phyloP scores from a whole-genome alignment of 1,139 yeast species.

The Kurtzmaniella natalensis region DNA sequence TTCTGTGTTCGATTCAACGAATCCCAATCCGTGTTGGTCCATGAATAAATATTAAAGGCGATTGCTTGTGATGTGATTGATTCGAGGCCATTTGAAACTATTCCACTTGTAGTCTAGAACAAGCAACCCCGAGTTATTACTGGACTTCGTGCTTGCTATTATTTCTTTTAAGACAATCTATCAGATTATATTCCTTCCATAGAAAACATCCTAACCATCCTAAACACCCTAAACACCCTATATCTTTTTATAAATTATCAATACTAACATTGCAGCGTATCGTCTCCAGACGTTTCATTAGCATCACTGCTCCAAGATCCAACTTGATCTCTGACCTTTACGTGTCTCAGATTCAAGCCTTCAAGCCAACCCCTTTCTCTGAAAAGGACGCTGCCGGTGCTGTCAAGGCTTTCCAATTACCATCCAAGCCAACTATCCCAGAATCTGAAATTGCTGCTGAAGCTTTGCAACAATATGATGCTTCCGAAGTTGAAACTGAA shows the following conservation, averaged over 20 bases:
- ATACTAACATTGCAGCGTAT: constrained; percentile 12
- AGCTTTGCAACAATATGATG: constrained; percentile 71
- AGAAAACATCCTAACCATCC: too few relatives aligned
- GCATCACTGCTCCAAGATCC: constrained; percentile 42
- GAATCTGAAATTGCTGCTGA: constrained; percentile 70
- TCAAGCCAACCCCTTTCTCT: constrained; percentile 77
- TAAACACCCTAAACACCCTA: too few relatives aligned
- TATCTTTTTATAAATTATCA: background rate
- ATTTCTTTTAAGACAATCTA: constrained; percentile 6
- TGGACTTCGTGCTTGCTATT: too few relatives aligned
- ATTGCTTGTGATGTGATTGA: too few relatives aligned
- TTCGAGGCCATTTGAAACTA: too few relatives aligned
- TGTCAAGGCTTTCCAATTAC: constrained; percentile 78
- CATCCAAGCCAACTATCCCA: constrained; percentile 71
- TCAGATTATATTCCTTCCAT: too few relatives aligned
- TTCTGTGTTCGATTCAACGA: too few relatives aligned
- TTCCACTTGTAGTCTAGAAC: too few relatives aligned
- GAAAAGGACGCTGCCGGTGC: constrained; percentile 73
- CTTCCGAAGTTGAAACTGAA: constrained; percentile 70
- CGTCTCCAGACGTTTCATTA: constrained; percentile 39
- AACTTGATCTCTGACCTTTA: constrained; percentile 83
- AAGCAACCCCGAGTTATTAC: too few relatives aligned
- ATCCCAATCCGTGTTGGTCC: too few relatives aligned
- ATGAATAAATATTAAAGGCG: too few relatives aligned
- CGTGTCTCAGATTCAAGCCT: constrained; percentile 79